Base-by-base conservation (phyloP, 2,329 filamentous ascomycete species). In the Colletotrichum echinochloae region DNA sequence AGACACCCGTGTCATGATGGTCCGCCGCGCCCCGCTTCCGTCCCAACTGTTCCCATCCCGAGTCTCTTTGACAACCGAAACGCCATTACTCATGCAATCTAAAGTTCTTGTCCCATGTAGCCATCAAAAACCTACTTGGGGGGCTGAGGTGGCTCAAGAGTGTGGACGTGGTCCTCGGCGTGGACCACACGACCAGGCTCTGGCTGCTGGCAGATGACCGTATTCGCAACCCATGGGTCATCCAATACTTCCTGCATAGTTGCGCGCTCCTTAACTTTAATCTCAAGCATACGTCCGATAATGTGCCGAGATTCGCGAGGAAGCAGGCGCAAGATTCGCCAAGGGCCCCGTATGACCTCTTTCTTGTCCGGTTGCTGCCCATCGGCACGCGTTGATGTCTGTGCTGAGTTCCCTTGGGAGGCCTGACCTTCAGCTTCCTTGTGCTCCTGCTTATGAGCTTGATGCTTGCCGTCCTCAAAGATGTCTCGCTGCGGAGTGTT, bases 281-380 rank as follows among this genome's bases (percentile, higher is more conserved):
- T 87, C 77, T 96, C 94, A 44, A 99, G 88, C 96, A 99, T 99
- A 67, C 93, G 88, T 54, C 94, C 91, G 65, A 99, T 92, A 73
- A 99, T 94, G 78, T 95, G 91, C 61, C 96, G 87, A 74, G 92
- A 97, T 81, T 98, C 96, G 70, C 95, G 88, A 0, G 96, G 96
- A 12, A 99, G 85, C 44, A 98, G 85, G 51, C 96, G 90, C 37
- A 99, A 84, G 52, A 99, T 88, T 56, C 96, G 89, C 92, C 95
- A 97, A 2, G 96, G 96, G 0, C 96, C 96, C 77, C 94, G 94
- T 75, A 99, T 97, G 0, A 94, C 89, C 78, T 95, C 92, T 76
- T 90, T 92, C 77, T 88, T 90, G 41, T 89, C 88, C 35, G n/a
- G 76, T 65, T 68, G 61, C 70, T 70, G 60, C 28, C 65, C 68